Conservation (phyloP, 768 basidiomycete species). For the Paxillus ammoniavirescens region DNA sequence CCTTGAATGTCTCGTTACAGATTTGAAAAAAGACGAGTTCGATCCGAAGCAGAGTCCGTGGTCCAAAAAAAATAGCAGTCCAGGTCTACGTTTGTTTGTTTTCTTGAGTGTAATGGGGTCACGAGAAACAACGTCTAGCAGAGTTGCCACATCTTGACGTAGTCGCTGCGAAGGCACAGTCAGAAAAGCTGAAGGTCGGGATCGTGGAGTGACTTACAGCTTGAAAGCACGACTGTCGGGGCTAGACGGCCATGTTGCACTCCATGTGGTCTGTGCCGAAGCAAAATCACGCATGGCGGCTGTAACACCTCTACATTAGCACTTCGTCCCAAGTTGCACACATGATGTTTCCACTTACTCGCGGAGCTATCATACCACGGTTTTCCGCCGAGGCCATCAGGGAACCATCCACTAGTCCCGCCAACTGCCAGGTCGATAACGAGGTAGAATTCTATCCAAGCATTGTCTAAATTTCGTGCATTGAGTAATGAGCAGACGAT, state of each 20-base stretch:
- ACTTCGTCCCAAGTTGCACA: conserved; percentile 13
- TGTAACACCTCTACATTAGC: conserved; percentile 9
- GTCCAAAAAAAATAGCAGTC: too few species aligned
- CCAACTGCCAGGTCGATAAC: conserved; percentile 81
- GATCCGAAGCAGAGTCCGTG: too few species aligned
- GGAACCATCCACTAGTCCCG: conserved; percentile 62
- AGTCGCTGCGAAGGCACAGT: conserved; percentile 18
- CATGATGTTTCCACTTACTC: conserved; percentile 35
- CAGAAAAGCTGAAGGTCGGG: not conserved
- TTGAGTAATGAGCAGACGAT: not conserved
- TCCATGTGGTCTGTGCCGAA: conserved; percentile 60
- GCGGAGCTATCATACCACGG: conserved; percentile 61
- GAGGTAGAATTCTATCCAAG: conserved; percentile 67
- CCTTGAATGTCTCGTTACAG: too few species aligned
- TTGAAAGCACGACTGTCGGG: conserved; percentile 65
- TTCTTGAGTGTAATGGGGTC: too few species aligned
- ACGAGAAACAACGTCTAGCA: conserved; percentile 11
- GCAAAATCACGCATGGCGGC: conserved; percentile 76
- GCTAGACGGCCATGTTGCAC: conserved; percentile 68
- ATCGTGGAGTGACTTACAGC: conserved; percentile 40
- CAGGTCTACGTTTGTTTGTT: too few species aligned
- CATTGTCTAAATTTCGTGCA: conserved; percentile 9
- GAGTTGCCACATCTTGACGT: conserved; percentile 35
- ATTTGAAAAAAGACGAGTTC: too few species aligned
- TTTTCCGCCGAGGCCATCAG: conserved; percentile 50